These are phyloP conservation scores for Psilocybe sp. DNA, from an alignment of 768 basidiomycete species.

Conservation along the genomic window DNA sequence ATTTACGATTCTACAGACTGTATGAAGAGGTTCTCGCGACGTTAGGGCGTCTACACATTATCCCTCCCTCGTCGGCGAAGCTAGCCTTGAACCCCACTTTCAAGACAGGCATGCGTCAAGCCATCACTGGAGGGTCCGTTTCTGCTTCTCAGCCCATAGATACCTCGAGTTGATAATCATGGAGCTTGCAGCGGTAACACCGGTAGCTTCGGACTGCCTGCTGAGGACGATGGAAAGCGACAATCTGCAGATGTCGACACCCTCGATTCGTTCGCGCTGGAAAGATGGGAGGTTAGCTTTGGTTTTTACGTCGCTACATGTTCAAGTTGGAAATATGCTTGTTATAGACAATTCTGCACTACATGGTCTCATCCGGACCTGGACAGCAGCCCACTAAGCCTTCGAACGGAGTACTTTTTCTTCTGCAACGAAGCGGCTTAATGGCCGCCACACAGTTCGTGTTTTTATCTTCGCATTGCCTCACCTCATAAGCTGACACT, in stretches of 20 bases:
- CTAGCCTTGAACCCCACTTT: slow-evolving; percentile 71
- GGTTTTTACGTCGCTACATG: neutral
- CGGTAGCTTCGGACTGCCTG: slow-evolving; percentile 82
- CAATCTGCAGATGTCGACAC: slow-evolving; percentile 50
- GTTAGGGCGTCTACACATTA: slow-evolving; percentile 66
- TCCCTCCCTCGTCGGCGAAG: slow-evolving; percentile 58
- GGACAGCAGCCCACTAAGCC: slow-evolving; percentile 75
- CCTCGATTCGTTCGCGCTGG: slow-evolving; percentile 79
- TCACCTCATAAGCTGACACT: slow-evolving; percentile 12
- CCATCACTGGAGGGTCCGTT: slow-evolving; percentile 82
- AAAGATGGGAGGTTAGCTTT: slow-evolving; percentile 81
- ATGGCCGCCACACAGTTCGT: slow-evolving; percentile 69
- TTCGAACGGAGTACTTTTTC: slow-evolving; percentile 77
- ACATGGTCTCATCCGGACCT: slow-evolving; percentile 92
- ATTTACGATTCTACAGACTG: slow-evolving; percentile 40
- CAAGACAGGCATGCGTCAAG: slow-evolving; percentile 76
- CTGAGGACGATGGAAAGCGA: slow-evolving; percentile 61
- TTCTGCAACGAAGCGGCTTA: slow-evolving; percentile 81
- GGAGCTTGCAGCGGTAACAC: slow-evolving; percentile 54
- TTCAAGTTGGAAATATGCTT: neutral
- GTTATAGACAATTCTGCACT: slow-evolving; percentile 87
- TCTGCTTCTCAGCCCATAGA: neutral
- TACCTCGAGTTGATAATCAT: slow-evolving; percentile 8
- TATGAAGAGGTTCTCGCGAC: slow-evolving; percentile 69
- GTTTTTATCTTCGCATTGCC: slow-evolving; percentile 8